phyloP scores from a whole-genome alignment of 345 rosid genomes.

The Angophora floribunda region DNA sequence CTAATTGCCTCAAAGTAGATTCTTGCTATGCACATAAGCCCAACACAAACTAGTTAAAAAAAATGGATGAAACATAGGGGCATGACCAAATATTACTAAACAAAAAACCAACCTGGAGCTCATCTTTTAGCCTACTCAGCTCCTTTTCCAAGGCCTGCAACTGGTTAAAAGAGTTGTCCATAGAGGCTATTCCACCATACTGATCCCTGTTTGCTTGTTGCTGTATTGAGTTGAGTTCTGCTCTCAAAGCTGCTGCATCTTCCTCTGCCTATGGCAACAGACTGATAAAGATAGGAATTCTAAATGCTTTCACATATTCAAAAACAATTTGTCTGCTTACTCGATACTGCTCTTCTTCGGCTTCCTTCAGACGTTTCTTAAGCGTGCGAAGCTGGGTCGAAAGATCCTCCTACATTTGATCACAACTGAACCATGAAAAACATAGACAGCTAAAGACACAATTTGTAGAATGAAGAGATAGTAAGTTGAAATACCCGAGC shows the following conservation, averaged over 20 bases:
- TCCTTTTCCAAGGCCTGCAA: slow-evolving; percentile 64
- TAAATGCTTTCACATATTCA: neutral
- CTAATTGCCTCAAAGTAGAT: slow-evolving; percentile 52
- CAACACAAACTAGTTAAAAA: slow-evolving; percentile 12
- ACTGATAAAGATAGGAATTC: neutral
- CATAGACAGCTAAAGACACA: neutral
- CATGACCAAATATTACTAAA: neutral
- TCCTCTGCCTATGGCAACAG: slow-evolving; percentile 76
- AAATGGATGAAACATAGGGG: neutral
- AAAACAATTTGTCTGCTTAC: slow-evolving; percentile 25
- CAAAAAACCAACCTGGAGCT: slow-evolving; percentile 47
- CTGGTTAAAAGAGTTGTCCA: slow-evolving; percentile 45
- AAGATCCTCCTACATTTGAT: slow-evolving; percentile 76
- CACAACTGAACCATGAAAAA: slow-evolving; percentile 4
- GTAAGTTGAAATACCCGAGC: slow-evolving; percentile 38
- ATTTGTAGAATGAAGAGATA: neutral
- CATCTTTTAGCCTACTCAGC: slow-evolving; percentile 49
- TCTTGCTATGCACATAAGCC: slow-evolving; percentile 45
- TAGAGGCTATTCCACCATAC: slow-evolving; percentile 30
- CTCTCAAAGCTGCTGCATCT: slow-evolving; percentile 95
- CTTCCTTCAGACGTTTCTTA: slow-evolving; percentile 80
- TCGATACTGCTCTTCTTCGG: slow-evolving; percentile 87
- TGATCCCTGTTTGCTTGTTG: slow-evolving; percentile 53
- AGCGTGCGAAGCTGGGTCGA: slow-evolving; percentile 87
- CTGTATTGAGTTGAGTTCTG: slow-evolving; percentile 79